Evolutionary conservation across 768 basidiomycete genomes (phyloP).

Genomic region (Leccinum variicolor): DNA sequence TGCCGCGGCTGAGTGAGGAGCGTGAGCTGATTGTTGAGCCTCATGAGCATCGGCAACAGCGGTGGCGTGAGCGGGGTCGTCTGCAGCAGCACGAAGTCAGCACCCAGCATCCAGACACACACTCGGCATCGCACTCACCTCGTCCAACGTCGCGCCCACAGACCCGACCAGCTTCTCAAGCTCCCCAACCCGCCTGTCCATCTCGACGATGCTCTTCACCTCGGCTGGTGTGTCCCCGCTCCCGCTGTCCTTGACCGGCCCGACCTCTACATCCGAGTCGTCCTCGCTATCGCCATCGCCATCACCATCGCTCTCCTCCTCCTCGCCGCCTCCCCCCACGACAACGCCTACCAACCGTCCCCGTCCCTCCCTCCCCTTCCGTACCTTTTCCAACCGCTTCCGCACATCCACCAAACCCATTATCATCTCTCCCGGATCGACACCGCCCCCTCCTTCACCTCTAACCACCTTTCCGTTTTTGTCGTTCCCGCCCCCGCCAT

Average conservation of each 20-base stretch:
- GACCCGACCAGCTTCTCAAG: conserved; percentile 84
- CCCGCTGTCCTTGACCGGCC: not conserved
- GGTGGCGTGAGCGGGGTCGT: conserved; percentile 72
- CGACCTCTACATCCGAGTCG: not conserved
- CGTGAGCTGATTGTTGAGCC: conserved; percentile 81
- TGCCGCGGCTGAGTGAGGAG: conserved; percentile 94
- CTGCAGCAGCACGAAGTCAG: conserved; percentile 34
- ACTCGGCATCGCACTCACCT: conserved; percentile 43
- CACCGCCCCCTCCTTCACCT: conserved; percentile 40
- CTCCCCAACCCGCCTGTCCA: conserved; percentile 82
- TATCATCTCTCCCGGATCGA: conserved; percentile 74
- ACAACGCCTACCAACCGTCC: conserved; percentile 60
- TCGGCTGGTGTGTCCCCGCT: conserved; percentile 31
- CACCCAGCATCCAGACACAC: not conserved
- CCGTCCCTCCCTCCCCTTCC: conserved; percentile 61
- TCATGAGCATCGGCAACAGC: conserved; percentile 75
- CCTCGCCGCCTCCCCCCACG: conserved; percentile 29
- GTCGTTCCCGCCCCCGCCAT: too few species aligned
- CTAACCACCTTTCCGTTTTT: too few species aligned
- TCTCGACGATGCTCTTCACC: conserved; percentile 56
- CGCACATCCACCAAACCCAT: conserved; percentile 75
- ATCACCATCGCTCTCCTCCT: not conserved
- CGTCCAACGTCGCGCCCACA: conserved; percentile 73
- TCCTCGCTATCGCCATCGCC: conserved; percentile 1
- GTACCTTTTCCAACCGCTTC: conserved; percentile 63